Evolutionary conservation across 306 rosid species (phyloP), one percentile per base, ranked within the genome.

Genomic region (Acacia confusa): DNA sequence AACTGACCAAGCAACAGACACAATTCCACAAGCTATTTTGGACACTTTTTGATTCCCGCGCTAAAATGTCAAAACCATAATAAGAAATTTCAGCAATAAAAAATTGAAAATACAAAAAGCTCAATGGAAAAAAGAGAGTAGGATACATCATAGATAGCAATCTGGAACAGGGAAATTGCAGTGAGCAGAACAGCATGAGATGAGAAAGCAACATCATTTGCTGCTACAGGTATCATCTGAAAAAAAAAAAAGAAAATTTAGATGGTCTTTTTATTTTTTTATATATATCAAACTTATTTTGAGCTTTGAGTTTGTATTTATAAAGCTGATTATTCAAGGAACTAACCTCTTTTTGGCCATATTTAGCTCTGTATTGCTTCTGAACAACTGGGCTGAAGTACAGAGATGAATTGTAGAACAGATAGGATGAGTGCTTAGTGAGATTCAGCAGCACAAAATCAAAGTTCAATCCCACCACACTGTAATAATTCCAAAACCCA

Each of bases 211-310:
- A 95, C 98, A 83, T 95, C 99, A 69, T 93, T 93, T 75, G 96
- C 91, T 30, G 99, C 99, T 11, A 95, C 97, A 3, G 99, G 99
- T 82, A 93, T 95, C 99, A 93, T 95, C 99, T 95, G 89, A 73
- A 86, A 82, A 36, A 82, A 36, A 55, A 41, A 70, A 47, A 67
- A 9, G 17, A 67, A 36, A 67, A 9, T 67, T 19, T 38, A 36
- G 10, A 38, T 30, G 0, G 13, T 9, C 20, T 20, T 36, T 20
- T n/a, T n/a, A 53, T 32, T 2, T 34, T 2, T 32, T 0, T 32
- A 32, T 36, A 9, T 7, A 20, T 7, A 10, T 19, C 72, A 36
- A 66, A 67, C 15, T 22, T 9, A 43, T 38, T 16, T 3, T 48
- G 11, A 38, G 3, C 27, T 68, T 68, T 20, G 44, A 38, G 6